Conservation (phyloP, 108 stramenopile species). For the Conticribra guillardii region DNA sequence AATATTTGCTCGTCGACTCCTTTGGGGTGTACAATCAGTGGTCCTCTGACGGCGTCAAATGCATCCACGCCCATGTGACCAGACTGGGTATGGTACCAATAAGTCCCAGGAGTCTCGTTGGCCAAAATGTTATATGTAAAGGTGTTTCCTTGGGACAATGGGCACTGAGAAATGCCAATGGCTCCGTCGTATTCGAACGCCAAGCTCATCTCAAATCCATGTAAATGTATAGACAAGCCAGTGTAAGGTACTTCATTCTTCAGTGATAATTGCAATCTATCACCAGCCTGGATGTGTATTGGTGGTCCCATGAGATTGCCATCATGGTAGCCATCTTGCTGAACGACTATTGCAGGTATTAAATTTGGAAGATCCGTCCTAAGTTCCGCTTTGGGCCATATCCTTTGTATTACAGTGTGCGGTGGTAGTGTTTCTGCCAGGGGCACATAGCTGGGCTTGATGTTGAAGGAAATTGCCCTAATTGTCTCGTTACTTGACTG, state of each 20-base stretch:
- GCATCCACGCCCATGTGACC: constrained; percentile 13
- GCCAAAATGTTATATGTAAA: constrained; percentile 24
- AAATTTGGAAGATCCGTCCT: neutral
- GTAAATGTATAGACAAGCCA: constrained; percentile 32
- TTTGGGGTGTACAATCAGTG: constrained; percentile 35
- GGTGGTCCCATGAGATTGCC: constrained; percentile 20
- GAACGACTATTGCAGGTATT: neutral
- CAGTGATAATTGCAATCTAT: constrained; percentile 3
- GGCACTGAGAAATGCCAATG: constrained; percentile 34
- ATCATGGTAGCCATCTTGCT: neutral
- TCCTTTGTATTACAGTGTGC: neutral
- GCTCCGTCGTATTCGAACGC: constrained; percentile 23
- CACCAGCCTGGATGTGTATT: constrained; percentile 29
- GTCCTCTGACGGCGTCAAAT: constrained; percentile 19
- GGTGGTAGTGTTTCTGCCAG: neutral
- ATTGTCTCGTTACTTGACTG: neutral
- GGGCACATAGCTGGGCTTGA: neutral
- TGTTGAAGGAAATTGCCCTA: neutral
- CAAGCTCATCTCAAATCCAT: constrained; percentile 14
- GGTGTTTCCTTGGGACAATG: constrained; percentile 10
- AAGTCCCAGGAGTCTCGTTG: constrained; percentile 19
- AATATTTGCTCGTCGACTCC: constrained; percentile 9
- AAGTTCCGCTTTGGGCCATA: neutral
- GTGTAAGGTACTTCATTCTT: constrained; percentile 13
- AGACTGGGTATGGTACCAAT: constrained; percentile 18